Conservation (phyloP, 2,329 filamentous ascomycete species). For the Cladobotryum mycophilum region DNA sequence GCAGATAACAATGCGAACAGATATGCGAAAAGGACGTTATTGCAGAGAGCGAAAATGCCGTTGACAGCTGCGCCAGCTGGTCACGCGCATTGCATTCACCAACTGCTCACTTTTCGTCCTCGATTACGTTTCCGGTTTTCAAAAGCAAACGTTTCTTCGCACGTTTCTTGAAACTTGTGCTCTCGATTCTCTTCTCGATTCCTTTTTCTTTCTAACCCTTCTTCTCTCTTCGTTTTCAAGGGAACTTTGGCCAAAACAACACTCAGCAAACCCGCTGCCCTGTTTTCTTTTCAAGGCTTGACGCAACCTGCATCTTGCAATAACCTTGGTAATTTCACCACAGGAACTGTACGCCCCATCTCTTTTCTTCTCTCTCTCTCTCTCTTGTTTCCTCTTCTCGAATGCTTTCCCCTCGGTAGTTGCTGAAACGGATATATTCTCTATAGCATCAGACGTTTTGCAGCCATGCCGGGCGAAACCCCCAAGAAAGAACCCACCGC, state of each 20-base stretch:
- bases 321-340: neutral
- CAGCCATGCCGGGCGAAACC: conserved; percentile 24
- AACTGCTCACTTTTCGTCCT: neutral
- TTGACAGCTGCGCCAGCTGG: neutral
- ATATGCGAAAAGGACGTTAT: too few species aligned
- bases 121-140: neutral
- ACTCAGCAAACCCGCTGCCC: neutral
- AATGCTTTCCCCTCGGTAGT: neutral
- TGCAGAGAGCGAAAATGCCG: neutral
- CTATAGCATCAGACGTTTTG: neutral
- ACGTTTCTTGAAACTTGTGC: too few species aligned
- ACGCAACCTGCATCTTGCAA: too few species aligned
- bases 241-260: neutral
- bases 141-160: neutral
- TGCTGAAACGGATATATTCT: too few species aligned
- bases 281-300: neutral
- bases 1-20: too few species aligned
- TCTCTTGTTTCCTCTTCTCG: neutral
- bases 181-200: neutral
- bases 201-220: neutral
- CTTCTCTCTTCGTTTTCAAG: neutral
- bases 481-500: conserved; percentile 30
- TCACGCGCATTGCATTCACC: neutral
- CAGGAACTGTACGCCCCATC: neutral
- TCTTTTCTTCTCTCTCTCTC: neutral